phyloP scores from a whole-genome alignment of 345 rosid genomes.

The Heritiera littoralis region DNA sequence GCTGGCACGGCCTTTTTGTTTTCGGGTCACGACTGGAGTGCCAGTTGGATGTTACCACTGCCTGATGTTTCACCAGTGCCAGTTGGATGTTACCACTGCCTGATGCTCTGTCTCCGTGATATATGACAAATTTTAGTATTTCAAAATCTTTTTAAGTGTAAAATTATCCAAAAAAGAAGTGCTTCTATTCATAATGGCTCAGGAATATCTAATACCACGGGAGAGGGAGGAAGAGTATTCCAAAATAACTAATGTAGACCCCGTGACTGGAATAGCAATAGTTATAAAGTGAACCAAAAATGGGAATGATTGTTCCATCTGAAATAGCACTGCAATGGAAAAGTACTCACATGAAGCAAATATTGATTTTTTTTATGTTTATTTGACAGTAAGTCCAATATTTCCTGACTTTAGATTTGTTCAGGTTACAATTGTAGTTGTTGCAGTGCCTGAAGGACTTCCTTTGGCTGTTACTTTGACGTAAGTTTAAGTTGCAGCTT shows the following conservation, averaged over 20 bases:
- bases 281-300: constrained; percentile 5
- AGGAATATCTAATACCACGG: background rate
- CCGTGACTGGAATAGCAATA: background rate
- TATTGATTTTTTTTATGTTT: background rate
- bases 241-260: background rate
- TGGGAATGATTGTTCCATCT: background rate
- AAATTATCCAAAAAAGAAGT: background rate
- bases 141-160: background rate
- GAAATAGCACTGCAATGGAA: background rate
- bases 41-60: background rate
- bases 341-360: constrained; percentile 12
- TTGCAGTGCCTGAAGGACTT: constrained; percentile 99
- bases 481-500: constrained; percentile 48
- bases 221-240: background rate
- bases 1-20: background rate
- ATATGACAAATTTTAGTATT: background rate
- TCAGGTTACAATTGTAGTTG: constrained; percentile 97
- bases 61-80: background rate
- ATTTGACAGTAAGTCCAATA: background rate
- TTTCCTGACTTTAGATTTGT: constrained; percentile 32
- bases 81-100: background rate
- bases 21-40: background rate
- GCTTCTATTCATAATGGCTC: background rate
- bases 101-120: background rate
- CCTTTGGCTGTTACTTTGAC: constrained; percentile 99